Evolutionary conservation across 208 protist species (phyloP).

Genomic region (Trichomonas gallinae): DNA sequence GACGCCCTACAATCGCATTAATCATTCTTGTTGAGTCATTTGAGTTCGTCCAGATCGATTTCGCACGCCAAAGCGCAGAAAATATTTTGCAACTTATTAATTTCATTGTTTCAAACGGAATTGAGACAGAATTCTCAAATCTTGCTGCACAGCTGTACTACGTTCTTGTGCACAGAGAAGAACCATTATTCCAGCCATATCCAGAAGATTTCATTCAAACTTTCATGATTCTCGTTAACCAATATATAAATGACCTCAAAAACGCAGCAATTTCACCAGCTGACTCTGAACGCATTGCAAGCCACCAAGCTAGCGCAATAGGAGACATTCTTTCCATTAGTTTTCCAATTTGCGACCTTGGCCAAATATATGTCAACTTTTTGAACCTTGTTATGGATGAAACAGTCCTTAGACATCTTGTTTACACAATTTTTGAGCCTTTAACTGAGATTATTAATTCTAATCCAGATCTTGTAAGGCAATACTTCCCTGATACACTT

Average conservation of each 20-base stretch:
- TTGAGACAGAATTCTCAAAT: background rate
- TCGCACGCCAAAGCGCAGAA: background rate
- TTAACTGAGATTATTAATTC: background rate
- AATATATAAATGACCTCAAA: background rate
- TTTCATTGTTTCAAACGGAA: background rate
- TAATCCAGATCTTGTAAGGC: background rate
- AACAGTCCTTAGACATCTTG: background rate
- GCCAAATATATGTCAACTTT: background rate
- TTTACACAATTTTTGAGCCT: background rate
- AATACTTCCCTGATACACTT: background rate
- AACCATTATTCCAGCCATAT: background rate
- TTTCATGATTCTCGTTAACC: background rate
- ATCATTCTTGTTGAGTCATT: background rate
- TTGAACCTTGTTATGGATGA: background rate
- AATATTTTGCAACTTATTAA: background rate
- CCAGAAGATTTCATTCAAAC: background rate
- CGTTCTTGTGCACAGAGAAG: background rate
- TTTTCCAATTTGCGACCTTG: background rate
- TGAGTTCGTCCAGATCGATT: background rate
- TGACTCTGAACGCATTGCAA: background rate
- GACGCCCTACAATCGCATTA: background rate
- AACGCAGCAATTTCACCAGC: background rate
- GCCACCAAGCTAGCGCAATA: background rate
- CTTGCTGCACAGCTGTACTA: background rate
- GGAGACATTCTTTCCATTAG: background rate